Base-by-base conservation (phyloP, 2,329 filamentous ascomycete species). In the Pseudogymnoascus sp. region DNA sequence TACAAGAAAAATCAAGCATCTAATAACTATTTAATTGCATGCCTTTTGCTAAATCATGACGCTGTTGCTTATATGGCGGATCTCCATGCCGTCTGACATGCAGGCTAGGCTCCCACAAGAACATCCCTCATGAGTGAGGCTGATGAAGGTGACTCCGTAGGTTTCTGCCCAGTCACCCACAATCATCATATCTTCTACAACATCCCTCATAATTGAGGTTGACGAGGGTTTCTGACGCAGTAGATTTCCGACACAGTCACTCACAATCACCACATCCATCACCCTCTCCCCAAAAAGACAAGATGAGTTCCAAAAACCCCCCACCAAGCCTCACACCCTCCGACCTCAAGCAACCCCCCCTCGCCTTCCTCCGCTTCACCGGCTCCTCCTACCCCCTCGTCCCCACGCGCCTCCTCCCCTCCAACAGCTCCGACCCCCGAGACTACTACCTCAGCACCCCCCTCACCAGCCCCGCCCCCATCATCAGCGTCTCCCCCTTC, bases 401-500 rank as follows among this genome's bases (percentile, higher is more conserved):
- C 63, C 23, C 60, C 64, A 59, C 28, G 44, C 40, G 66, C 66
- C 11, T 8, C 50, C 1, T 33, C 67, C 33, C 66, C 64, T 10
- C 10, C 65, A 8, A 13, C 60, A 2, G 23, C 15, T 11, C 4
- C 13, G 60, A 64, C 31, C 21, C 62, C 15, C 65, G 68, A 10
- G 17, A n/a, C 9, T 62, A 60, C 64, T 68, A 67, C 61, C 64
- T 69, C 53, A 1, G 40, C 21, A 63, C 47, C 9, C 40, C 62
- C 4, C 44, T 40, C 9, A 60, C 62, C 2, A 26, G 65, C 21
- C 67, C 69, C 1, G 67, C 70, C 9, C 70, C 69, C 2, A 57
- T 70, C 0, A 69, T 71, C 19, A 68, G 66, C 13, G 21, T 26
- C 62, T 70, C 68, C 2, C 13, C 62, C 17, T 71, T 71, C 40